Evolutionary conservation across 139 green algal genomes (phyloP).

Genomic region (Tetradesmus obliquus): DNA sequence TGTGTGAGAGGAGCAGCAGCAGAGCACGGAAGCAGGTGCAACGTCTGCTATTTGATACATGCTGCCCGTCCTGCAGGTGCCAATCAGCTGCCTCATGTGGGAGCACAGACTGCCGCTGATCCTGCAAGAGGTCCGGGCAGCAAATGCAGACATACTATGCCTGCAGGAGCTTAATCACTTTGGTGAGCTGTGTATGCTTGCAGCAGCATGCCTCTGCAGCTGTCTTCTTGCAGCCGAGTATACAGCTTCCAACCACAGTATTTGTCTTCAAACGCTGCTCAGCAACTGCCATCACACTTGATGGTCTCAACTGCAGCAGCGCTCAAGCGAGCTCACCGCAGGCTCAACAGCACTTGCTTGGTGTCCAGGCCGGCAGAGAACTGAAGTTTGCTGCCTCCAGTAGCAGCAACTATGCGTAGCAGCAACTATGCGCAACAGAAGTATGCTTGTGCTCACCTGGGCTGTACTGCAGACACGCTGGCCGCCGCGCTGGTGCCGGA

Average conservation of each 20-base stretch:
- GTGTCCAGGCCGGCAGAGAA: too few relatives aligned
- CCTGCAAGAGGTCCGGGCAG: constrained; percentile 62
- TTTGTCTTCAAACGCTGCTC: too few relatives aligned
- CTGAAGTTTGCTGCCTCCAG: too few relatives aligned
- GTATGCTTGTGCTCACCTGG: neutral
- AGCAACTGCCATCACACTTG: too few relatives aligned
- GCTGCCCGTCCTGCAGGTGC: constrained; percentile 26
- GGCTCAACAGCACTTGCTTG: too few relatives aligned
- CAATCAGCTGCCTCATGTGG: constrained; percentile 58
- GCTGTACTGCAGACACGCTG: constrained; percentile 46
- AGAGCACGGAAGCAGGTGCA: neutral
- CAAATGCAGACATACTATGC: constrained; percentile 70
- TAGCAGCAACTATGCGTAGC: too few relatives aligned
- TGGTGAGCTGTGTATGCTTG: constrained; percentile 41
- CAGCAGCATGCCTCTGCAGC: neutral
- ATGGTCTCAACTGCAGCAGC: too few relatives aligned
- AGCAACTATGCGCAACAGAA: neutral
- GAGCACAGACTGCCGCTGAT: constrained; percentile 57
- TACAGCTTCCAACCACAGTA: too few relatives aligned
- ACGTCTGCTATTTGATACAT: neutral
- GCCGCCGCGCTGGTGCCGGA: constrained; percentile 9
- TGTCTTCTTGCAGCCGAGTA: neutral
- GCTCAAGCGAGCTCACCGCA: too few relatives aligned
- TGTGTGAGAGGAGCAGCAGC: neutral
- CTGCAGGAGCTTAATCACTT: constrained; percentile 75